phyloP scores from a whole-genome alignment of 257 asterid species.

The Solanum tarijense region DNA sequence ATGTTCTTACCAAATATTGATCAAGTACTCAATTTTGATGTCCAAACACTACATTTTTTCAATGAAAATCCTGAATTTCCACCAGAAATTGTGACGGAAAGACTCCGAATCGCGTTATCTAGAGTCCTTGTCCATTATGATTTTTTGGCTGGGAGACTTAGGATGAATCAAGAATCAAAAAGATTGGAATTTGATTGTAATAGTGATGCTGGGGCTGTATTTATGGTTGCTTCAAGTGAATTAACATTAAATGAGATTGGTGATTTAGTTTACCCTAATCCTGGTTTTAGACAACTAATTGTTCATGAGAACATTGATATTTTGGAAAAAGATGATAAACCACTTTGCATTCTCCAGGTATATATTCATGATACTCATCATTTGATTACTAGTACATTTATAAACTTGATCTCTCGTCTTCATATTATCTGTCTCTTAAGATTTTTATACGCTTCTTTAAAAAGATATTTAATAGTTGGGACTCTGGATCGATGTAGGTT shows the following conservation, averaged over 20 bases:
- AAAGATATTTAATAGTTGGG: background rate
- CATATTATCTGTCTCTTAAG: background rate
- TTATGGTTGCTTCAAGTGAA: constrained; percentile 48
- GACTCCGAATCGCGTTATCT: constrained; percentile 35
- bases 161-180: constrained; percentile 16
- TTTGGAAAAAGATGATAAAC: constrained; percentile 39
- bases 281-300: constrained; percentile 64
- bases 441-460: background rate
- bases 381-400: background rate
- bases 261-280: constrained; percentile 69
- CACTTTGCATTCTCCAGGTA: constrained; percentile 81
- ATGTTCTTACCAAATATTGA: constrained; percentile 65
- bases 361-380: background rate
- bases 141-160: constrained; percentile 61
- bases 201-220: constrained; percentile 36
- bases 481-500: background rate
- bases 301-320: constrained; percentile 21
- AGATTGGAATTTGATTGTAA: constrained; percentile 59
- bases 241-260: constrained; percentile 47
- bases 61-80: constrained; percentile 37
- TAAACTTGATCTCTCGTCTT: background rate
- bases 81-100: constrained; percentile 23
- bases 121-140: constrained; percentile 43
- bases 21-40: constrained; percentile 61
- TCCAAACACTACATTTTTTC: constrained; percentile 76